Base-by-base conservation (phyloP, 2,329 filamentous ascomycete genomes). In the Akanthomyces muscarius region DNA sequence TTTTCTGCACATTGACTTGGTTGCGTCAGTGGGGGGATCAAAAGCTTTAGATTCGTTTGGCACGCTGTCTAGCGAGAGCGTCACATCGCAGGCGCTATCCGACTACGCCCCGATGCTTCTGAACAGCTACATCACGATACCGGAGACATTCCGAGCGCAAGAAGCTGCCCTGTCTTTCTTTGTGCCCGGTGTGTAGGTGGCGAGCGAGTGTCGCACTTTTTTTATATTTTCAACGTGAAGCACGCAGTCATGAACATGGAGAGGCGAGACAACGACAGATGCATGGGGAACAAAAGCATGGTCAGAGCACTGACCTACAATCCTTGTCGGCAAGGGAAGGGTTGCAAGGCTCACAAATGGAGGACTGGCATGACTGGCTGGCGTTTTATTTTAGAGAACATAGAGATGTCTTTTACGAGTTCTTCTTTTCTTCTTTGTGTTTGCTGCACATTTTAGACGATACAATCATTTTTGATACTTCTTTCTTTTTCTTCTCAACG, bases 321-420 rank as follows among this genome's bases (percentile, higher is more conserved):
- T 25, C 25, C 25, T n/a, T 25, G 18, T 10, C 18, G 4, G 5
- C 33, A 33, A 59, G 5, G 41, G 25, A 42, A 30, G 10, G 30
- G 4, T 30, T 36, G 28, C 8, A 28, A 42, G 21, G 45, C 44
- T 42, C 51, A 60, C 59, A 33, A 23, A 63, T 33, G 18, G 45
- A 30, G 33, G 54, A 42, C 11, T 47, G 48, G 53, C 38, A 50
- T 51, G 41, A 57, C 53, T 50, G 48, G 54, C 55, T 63, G 61
- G 62, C 62, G 62, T 60, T 63, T 42, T 58, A 30, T 42, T 63
- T 59, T 63, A 59, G 41, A 63, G 54, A 59, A 47, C n/a, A 54
- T 55, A 48, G 55, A 58, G 53, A 30, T 48, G 33, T 45, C n/a
- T 25, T 23, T 18, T 45, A 52, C 23, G n/a, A 44, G 30, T 51